Conservation (phyloP, 1,284 basidiomycete genomes). For the Ustilago tritici region DNA sequence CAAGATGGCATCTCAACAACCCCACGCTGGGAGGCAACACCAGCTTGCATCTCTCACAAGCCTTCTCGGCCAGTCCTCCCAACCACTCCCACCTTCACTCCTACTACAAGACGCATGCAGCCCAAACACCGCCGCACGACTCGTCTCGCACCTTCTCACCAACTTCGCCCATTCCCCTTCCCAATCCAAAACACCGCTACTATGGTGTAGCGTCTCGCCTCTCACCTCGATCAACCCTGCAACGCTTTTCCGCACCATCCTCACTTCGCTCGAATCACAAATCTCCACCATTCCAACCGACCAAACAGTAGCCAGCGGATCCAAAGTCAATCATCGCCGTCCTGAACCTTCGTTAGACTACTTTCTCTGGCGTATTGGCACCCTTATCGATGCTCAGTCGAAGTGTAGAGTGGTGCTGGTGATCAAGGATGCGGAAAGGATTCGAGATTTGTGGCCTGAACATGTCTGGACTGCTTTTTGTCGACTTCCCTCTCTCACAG, state of each 20-base stretch:
- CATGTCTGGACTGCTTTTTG: slow-evolving; percentile 57
- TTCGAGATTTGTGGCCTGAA: slow-evolving; percentile 65
- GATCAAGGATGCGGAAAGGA: slow-evolving; percentile 59
- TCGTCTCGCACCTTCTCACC: slow-evolving; percentile 30
- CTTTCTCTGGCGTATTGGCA: slow-evolving; percentile 34
- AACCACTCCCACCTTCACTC: slow-evolving; percentile 38
- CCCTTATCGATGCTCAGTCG: slow-evolving; percentile 13
- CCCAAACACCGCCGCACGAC: slow-evolving; percentile 41
- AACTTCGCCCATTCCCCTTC: neutral
- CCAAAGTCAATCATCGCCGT: slow-evolving; percentile 25
- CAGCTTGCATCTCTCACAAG: slow-evolving; percentile 28
- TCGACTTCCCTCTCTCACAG: slow-evolving; percentile 38
- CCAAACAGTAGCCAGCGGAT: slow-evolving; percentile 11
- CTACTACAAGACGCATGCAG: slow-evolving; percentile 52
- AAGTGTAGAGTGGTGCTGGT: slow-evolving; percentile 42
- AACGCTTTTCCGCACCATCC: slow-evolving; percentile 46
- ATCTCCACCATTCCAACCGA: slow-evolving; percentile 2
- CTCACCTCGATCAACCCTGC: slow-evolving; percentile 44
- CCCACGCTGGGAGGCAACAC: slow-evolving; percentile 30
- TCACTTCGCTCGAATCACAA: slow-evolving; percentile 36
- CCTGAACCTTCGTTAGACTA: slow-evolving; percentile 46
- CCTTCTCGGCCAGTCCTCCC: slow-evolving; percentile 29
- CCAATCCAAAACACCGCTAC: slow-evolving; percentile 12
- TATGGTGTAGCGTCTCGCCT: slow-evolving; percentile 37
- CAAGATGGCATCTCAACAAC: slow-evolving; percentile 4